Base-by-base conservation (phyloP, 1,284 basidiomycete species). In the Ganoderma meredithae region DNA sequence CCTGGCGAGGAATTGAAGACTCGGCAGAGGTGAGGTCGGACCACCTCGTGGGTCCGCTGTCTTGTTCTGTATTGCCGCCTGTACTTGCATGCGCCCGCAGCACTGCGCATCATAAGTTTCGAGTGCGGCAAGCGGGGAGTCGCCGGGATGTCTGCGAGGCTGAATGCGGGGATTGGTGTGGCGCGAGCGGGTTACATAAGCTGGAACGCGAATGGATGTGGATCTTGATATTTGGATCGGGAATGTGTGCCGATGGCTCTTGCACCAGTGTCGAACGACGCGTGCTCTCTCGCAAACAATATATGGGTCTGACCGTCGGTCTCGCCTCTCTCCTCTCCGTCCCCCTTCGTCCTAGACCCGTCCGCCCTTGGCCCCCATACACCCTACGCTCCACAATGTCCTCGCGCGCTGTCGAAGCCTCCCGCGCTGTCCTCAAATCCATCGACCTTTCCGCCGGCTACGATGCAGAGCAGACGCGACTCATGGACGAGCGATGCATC, bases 401-500 rank as follows among this genome's bases (percentile, higher is more conserved):
- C 49, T 75, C 75, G 60, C 79, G 83, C 67, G 89, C 90, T 56
- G 81, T 88, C 62, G 76, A 81, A 64, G 88, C 91, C 70, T 89
- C 90, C 41, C 83, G 82, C 64, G 85, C 88, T 61, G 83, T 85
- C 62, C 86, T 94, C 71, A 86, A 91, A 19, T 90, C 83, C 75
- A 84, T 94, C 71, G 93, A 95, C 78, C 82, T 95, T 60, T 86
- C 85, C n/a, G 84, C 76, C 12, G 73, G 74, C 66, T 95, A 95
- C 84, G 94, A 95, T 76, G 83, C 90, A 2, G 91, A 93, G 75
- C 93, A 95, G 77, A 90, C 90, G 59, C 88, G 93, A 69, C 86
- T 99, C 69, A 99, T 99, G 98, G 95, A 98, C 75, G 98, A 99
- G 82, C 86, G 95, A 69, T 98, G 98, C 78, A 99, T 99, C 78